These are phyloP conservation scores for Hyphopichia burtonii DNA, from an alignment of 1,139 yeast genomes.

Conservation along the genomic window DNA sequence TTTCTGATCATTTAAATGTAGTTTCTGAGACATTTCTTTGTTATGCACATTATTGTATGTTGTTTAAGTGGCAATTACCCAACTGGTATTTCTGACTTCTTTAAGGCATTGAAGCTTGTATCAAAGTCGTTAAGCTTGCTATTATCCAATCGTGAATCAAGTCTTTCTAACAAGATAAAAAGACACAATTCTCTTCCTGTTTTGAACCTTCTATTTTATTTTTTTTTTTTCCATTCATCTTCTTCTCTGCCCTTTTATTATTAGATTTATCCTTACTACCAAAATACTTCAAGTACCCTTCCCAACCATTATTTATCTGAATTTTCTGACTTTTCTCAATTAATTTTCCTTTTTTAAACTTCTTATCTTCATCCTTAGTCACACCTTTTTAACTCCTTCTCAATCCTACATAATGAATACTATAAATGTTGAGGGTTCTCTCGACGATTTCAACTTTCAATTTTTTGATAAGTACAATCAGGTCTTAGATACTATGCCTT, in stretches of 20 bases:
- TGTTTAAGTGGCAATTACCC: not conserved
- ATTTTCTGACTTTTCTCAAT: not conserved
- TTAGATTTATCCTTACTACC: not conserved
- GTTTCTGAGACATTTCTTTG: not conserved
- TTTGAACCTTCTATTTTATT: not conserved
- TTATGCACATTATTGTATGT: not conserved
- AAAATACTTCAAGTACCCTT: not conserved
- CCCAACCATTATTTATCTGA: not conserved
- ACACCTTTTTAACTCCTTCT: not conserved
- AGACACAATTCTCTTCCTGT: not conserved
- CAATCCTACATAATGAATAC: conserved; percentile 1
- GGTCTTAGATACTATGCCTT: conserved; percentile 1
- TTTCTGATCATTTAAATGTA: not conserved
- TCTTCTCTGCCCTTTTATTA: not conserved
- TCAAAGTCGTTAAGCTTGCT: not conserved
- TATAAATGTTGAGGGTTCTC: conserved; percentile 16
- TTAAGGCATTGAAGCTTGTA: not conserved
- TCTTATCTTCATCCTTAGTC: not conserved
- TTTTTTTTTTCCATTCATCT: not conserved
- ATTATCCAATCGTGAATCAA: not conserved
- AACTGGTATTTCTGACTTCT: not conserved
- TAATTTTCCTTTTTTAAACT: not conserved
- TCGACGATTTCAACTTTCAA: conserved; percentile 19
- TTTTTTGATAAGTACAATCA: conserved; percentile 8
- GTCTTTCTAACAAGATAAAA: not conserved